Percentiles rank a stretch among this genome's conserved stretches.
phyloP scores from a whole-genome alignment of 805 yeast genomes.

The Yamadazyma paraphyllophila region DNA sequence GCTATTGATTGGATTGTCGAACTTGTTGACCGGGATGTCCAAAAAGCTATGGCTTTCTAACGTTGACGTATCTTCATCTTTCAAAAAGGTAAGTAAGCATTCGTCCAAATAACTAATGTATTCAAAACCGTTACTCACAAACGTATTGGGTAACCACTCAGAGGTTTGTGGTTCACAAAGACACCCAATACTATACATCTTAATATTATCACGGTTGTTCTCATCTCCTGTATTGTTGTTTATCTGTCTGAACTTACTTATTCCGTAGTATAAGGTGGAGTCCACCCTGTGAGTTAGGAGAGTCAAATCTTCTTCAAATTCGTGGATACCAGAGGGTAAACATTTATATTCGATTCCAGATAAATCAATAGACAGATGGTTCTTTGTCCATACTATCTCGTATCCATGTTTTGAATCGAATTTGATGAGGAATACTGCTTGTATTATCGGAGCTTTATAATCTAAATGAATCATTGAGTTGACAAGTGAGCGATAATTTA shows the following conservation, averaged over 20 bases:
- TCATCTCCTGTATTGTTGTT: conserved; percentile 2
- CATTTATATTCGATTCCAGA: conserved; percentile 38
- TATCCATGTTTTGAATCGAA: conserved; percentile 38
- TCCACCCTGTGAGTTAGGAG: conserved; percentile 27
- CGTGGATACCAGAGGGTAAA: conserved; percentile 43
- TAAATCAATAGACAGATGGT: conserved; percentile 18
- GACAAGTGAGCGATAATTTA: too few relatives aligned
- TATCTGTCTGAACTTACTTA: conserved; percentile 26
- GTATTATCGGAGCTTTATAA: conserved; percentile 25
- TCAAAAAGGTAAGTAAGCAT: conserved; percentile 22
- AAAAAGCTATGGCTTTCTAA: conserved; percentile 17
- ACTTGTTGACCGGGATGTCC: conserved; percentile 1
- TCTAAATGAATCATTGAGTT: conserved; percentile 1
- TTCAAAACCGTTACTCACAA: conserved; percentile 38
- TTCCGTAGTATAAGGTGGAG: conserved; percentile 31
- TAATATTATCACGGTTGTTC: conserved; percentile 26
- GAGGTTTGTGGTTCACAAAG: conserved; percentile 28
- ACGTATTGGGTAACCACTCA: conserved; percentile 37
- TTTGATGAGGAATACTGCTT: conserved; percentile 32
- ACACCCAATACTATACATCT: conserved; percentile 40
- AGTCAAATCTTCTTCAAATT: conserved; percentile 27
- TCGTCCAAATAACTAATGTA: conserved; percentile 28
- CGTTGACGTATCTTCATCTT: conserved; percentile 15
- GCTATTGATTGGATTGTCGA: conserved; percentile 15
- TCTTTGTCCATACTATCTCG: conserved; percentile 34